A percentile compares a stretch with the other conserved stretches of the same genome.
Evolutionary conservation across 805 yeast genomes (phyloP).

Genomic region (Saccharomyces kudriavzevii): DNA sequence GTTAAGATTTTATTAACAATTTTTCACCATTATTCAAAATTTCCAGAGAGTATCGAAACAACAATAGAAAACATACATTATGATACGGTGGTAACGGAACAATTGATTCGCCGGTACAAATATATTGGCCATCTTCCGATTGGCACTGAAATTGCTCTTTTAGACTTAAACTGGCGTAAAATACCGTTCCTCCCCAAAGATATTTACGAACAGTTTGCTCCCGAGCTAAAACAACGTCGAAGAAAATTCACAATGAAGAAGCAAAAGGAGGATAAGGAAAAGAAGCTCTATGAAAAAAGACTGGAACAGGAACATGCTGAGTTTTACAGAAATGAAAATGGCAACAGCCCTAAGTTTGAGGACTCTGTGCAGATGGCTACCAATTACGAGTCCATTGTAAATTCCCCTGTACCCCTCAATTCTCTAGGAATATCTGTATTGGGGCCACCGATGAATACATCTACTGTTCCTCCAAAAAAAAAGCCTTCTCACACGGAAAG

Average conservation of each 20-base stretch:
- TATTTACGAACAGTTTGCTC: slow-evolving; percentile 39
- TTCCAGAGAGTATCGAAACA: slow-evolving; percentile 59
- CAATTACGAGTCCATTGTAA: slow-evolving; percentile 25
- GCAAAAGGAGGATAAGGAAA: slow-evolving; percentile 53
- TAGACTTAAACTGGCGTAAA: slow-evolving; percentile 78
- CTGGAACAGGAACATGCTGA: slow-evolving; percentile 51
- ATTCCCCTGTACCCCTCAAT: slow-evolving; percentile 26
- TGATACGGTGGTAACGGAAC: slow-evolving; percentile 56
- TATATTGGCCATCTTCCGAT: slow-evolving; percentile 74
- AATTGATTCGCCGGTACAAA: slow-evolving; percentile 52
- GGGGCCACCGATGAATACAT: background rate
- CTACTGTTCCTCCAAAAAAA: background rate
- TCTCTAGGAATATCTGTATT: slow-evolving; percentile 19
- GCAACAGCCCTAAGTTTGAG: slow-evolving; percentile 21
- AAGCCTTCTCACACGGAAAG: slow-evolving; percentile 31
- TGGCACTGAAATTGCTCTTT: slow-evolving; percentile 74
- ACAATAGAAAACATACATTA: slow-evolving; percentile 62
- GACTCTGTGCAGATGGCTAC: slow-evolving; percentile 30
- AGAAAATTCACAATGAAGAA: slow-evolving; percentile 41
- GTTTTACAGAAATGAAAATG: slow-evolving; percentile 54
- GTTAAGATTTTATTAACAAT: slow-evolving; percentile 58
- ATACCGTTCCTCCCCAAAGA: slow-evolving; percentile 37
- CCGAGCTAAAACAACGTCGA: slow-evolving; percentile 51
- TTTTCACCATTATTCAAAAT: slow-evolving; percentile 51
- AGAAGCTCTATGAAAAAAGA: slow-evolving; percentile 45